Evolutionary conservation across 2,329 filamentous ascomycete genomes (phyloP).

Genomic region (Rugonectria rugulosa): DNA sequence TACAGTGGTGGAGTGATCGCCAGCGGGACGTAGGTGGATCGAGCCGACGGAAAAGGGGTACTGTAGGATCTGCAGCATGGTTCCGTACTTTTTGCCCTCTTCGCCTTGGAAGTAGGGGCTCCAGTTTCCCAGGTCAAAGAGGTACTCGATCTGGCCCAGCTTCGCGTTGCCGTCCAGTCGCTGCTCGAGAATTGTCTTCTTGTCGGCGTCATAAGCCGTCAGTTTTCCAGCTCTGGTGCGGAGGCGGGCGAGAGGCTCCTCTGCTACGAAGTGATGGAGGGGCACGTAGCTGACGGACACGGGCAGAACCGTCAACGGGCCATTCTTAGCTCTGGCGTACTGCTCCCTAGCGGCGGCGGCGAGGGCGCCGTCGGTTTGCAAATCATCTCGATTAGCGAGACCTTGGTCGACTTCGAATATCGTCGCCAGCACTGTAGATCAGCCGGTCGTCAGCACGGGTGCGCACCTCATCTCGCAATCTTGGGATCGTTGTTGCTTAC

Average conservation of each 20-base stretch:
- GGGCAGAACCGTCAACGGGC: slow-evolving; percentile 50
- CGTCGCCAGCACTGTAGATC: slow-evolving; percentile 47
- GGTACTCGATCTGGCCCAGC: slow-evolving; percentile 57
- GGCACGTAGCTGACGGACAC: slow-evolving; percentile 54
- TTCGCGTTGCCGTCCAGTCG: slow-evolving; percentile 42
- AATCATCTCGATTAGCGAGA: slow-evolving; percentile 50
- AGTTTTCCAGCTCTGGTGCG: slow-evolving; percentile 30
- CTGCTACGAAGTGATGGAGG: slow-evolving; percentile 43
- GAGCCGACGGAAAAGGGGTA: slow-evolving; percentile 57
- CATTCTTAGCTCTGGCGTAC: slow-evolving; percentile 40
- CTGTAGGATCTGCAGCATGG: slow-evolving; percentile 58
- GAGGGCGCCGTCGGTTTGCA: slow-evolving; percentile 41
- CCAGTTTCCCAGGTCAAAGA: slow-evolving; percentile 59
- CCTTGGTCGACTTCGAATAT: slow-evolving; percentile 55
- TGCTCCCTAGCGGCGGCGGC: slow-evolving; percentile 44
- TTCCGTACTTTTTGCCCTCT: slow-evolving; percentile 53
- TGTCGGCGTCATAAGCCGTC: slow-evolving; percentile 29
- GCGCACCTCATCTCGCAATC: too few relatives aligned
- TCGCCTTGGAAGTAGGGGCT: slow-evolving; percentile 46
- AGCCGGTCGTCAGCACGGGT: slow-evolving; percentile 22
- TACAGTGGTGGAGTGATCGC: slow-evolving; percentile 20
- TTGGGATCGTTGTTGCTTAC: too few relatives aligned
- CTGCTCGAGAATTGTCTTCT: slow-evolving; percentile 41
- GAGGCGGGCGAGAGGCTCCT: slow-evolving; percentile 31
- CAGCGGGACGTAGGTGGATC: slow-evolving; percentile 50